Percentiles rank a stretch among this genome's conserved stretches.
phyloP scores from a whole-genome alignment of 2,329 filamentous ascomycete genomes.

The Colletotrichum orchidophilum region DNA sequence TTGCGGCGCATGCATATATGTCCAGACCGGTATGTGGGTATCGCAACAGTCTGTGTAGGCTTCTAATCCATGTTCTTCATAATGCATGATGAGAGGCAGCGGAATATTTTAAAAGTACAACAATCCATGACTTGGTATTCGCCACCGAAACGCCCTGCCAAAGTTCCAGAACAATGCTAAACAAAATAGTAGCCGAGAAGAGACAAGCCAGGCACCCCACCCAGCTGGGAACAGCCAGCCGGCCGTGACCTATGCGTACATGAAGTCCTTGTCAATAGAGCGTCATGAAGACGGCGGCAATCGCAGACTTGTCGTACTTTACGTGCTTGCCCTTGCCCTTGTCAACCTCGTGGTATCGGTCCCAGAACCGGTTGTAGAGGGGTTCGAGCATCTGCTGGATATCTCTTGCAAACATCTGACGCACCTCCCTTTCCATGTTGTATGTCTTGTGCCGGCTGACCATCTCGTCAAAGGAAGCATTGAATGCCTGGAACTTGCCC shows the following conservation, averaged over 20 bases:
- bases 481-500: slow-evolving; percentile 93
- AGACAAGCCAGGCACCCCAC: neutral
- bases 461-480: slow-evolving; percentile 88
- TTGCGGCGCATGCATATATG: no score
- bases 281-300: slow-evolving; percentile 72
- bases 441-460: slow-evolving; percentile 83
- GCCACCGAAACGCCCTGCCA: slow-evolving; percentile 17
- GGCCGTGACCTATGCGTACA: neutral
- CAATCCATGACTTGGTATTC: slow-evolving; percentile 8
- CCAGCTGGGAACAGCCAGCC: slow-evolving; percentile 3
- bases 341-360: slow-evolving; percentile 96
- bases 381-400: slow-evolving; percentile 93
- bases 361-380: slow-evolving; percentile 94
- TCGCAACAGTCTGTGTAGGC: no score
- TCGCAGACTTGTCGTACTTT: slow-evolving; percentile 90
- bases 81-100: neutral
- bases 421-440: slow-evolving; percentile 91
- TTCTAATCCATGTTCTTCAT: neutral
- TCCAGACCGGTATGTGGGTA: neutral
- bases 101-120: neutral
- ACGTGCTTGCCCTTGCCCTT: slow-evolving; percentile 98
- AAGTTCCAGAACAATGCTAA: neutral
- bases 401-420: slow-evolving; percentile 80
- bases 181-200: neutral
- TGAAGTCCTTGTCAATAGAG: slow-evolving; percentile 48